phyloP scores from a whole-genome alignment of 2,329 filamentous ascomycete genomes.

The Epichloe hybrida region DNA sequence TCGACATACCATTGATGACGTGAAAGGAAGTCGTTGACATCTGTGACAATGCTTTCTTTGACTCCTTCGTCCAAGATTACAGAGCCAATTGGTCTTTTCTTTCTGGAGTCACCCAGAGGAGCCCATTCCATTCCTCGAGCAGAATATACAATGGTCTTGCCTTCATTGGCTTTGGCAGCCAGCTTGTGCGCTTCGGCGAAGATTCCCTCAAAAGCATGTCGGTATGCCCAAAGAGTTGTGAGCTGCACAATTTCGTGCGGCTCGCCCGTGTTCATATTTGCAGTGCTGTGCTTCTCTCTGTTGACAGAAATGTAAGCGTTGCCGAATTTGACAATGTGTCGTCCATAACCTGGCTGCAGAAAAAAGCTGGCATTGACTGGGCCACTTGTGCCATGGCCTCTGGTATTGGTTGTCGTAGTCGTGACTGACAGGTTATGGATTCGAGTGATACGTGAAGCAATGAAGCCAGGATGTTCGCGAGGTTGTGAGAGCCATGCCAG shows the following conservation, averaged over 20 bases:
- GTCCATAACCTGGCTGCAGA: constrained; percentile 80
- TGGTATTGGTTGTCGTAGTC: constrained; percentile 44
- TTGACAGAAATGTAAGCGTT: constrained; percentile 80
- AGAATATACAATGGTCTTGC: constrained; percentile 86
- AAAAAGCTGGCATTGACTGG: constrained; percentile 69
- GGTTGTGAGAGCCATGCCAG: constrained; percentile 87
- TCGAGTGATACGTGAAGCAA: constrained; percentile 43
- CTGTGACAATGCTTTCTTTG: constrained; percentile 65
- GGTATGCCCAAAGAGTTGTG: constrained; percentile 80
- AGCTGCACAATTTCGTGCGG: constrained; percentile 91
- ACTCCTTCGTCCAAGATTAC: constrained; percentile 78
- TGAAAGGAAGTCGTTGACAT: constrained; percentile 69
- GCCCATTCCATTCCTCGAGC: constrained; percentile 72
- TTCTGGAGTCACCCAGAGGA: constrained; percentile 67
- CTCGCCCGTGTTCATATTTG: constrained; percentile 68
- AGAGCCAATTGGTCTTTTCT: constrained; percentile 76
- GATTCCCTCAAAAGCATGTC: constrained; percentile 78
- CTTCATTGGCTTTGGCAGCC: constrained; percentile 68
- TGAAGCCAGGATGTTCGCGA: constrained; percentile 48
- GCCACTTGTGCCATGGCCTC: constrained; percentile 45
- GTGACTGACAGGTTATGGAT: constrained; percentile 46
- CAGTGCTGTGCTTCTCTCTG: constrained; percentile 72
- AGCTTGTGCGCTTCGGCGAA: constrained; percentile 77
- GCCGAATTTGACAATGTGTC: constrained; percentile 75
- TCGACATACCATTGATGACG: constrained; percentile 83